Evolutionary conservation across 495 filamentous ascomycete species (phyloP), one percentile per base, ranked within the genome.

Genomic region (Neurospora discreta): DNA sequence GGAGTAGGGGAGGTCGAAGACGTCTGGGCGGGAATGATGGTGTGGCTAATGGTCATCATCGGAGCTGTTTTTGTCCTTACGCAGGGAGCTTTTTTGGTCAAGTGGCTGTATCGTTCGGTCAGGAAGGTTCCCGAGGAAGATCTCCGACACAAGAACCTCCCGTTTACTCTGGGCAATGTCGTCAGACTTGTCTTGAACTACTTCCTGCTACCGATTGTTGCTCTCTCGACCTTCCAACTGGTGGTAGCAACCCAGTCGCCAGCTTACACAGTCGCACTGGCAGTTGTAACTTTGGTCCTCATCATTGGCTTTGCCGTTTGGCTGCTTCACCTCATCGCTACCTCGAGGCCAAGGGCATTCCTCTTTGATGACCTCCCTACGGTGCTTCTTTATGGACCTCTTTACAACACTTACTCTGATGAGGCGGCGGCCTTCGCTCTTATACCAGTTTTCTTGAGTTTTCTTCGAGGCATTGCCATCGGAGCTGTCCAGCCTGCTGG

Each of bases 341-440:
- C 85, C 30, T 94, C 93, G 4, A 89, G 92, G 72, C 95, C 95
- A 0, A 90, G 91, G 58, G 89, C 93, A 16, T 90, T 90, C 74
- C 86, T 99, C 26, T 99, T 97, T 77, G 95, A 99, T 78, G 93
- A 98, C 80, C 86, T 98, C 67, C 88, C 92, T 10, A 97, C 93
- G 0, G 90, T 98, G 11, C 86, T 99, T 15, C 84, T 93, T 2
- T 98, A 97, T 77, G 95, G 95, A 5, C 93, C 95, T 4, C 85
- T 99, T n/a, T 99, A 98, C 83, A 99, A 99, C 80, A 99, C 96
- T 2, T 97, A 95, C 78, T 94, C 95, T 39, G 94, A 96, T 81
- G 91, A 94, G 36, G 91, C 93, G 1, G 84, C 87, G 18, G 89
- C 92, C 8, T 99, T 95, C 76, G 93, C 94, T 11, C 82, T 96